Base-by-base conservation (phyloP, 371 early-diverging fungal genomes). In the Mucor ambiguus region DNA sequence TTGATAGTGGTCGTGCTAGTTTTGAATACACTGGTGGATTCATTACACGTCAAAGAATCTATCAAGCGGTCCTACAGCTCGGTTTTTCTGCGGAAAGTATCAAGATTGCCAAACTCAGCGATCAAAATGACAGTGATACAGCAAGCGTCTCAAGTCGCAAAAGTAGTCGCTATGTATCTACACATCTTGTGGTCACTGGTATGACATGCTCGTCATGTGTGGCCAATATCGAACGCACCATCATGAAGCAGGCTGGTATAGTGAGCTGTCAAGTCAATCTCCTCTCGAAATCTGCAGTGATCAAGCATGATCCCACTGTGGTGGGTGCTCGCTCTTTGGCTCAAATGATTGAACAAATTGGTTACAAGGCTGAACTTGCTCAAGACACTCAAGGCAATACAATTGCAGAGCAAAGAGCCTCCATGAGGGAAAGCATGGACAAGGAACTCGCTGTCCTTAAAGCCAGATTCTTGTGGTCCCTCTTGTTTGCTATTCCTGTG, bases 201-300 rank as follows among this genome's bases (percentile, higher is more conserved):
- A 95, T 95, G 94, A 94, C 95, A 0, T 93, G 94, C 75, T 80
- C 87, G 24, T 90, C 92, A 18, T 94, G 94, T 75, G 94, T 94
- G 9, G 82, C 83, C 22, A 84, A 91, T 22, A 89, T 94, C 71
- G 87, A 93, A 71, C 70, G 79, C 18, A 73, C 75, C 4, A 64
- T 88, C 48, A 65, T 80, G 64, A 77, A 81, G 10, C 77, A 82
- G 33, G 57, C 68, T 10, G 94, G 92, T 16, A 85, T 93, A 4
- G 28, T 71, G 11, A 77, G 82, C 16, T 87, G 85, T 22, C 80
- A 84, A 56, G 91, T 94, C 54, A 90, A 88, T 59, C 73, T 94
- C 0, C 68, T 92, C 0, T 79, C 91, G 11, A 84, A 86, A 61
- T 82, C 83, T 22, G 90, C 89, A 1, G 75, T 83, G 0, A 75